phyloP scores from a whole-genome alignment of 306 rosid species.

The Cyclanthera cordifolia region DNA sequence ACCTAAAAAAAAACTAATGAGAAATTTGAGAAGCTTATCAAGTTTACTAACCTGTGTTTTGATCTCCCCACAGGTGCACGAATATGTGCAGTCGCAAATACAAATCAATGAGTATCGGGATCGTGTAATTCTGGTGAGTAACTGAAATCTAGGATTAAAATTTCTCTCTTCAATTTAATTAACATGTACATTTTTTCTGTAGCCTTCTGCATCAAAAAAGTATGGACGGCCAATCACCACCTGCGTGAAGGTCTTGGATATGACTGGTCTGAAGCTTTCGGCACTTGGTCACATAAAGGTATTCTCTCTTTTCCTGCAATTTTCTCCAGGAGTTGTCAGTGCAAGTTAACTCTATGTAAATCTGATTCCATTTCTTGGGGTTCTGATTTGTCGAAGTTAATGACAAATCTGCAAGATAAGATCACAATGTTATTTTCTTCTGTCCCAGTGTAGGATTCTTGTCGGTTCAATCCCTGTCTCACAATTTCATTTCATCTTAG shows the following conservation, averaged over 20 bases:
- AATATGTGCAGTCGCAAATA: slow-evolving; percentile 98
- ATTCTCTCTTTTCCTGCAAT: background rate
- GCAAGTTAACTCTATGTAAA: background rate
- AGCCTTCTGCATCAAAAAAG: slow-evolving; percentile 85
- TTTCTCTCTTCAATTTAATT: background rate
- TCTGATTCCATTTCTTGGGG: slow-evolving; percentile 12
- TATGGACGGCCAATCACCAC: slow-evolving; percentile 54
- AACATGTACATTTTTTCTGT: slow-evolving; percentile 23
- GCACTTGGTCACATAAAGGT: slow-evolving; percentile 87
- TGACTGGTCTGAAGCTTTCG: slow-evolving; percentile 90
- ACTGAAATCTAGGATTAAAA: slow-evolving; percentile 1
- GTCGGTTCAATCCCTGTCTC: background rate
- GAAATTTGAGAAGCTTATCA: background rate
- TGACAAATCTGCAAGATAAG: slow-evolving; percentile 1
- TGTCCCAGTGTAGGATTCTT: background rate
- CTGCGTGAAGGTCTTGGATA: slow-evolving; percentile 82
- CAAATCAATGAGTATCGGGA: slow-evolving; percentile 94
- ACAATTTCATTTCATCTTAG: slow-evolving; percentile 23
- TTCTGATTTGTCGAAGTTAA: background rate
- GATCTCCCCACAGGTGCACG: slow-evolving; percentile 46
- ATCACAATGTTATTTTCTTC: background rate
- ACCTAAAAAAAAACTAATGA: background rate
- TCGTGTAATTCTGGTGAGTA: slow-evolving; percentile 62
- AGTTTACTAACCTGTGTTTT: background rate
- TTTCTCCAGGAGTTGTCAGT: slow-evolving; percentile 28